These are phyloP conservation scores for Mycena indigotica DNA, from an alignment of 768 basidiomycete species.

Conservation along the genomic window DNA sequence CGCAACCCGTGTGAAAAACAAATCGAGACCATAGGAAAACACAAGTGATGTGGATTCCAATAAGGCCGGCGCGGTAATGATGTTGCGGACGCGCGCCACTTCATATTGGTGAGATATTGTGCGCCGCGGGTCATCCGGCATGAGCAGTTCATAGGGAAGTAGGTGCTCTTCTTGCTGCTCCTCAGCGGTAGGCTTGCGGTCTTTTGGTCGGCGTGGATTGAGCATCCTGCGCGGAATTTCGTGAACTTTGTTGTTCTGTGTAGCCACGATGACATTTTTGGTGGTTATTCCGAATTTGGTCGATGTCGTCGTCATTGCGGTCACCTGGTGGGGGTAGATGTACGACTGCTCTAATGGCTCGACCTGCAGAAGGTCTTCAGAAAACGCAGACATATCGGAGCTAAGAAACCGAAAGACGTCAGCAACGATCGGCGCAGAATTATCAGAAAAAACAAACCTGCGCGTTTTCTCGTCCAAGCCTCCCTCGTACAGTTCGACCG, in stretches of 20 bases:
- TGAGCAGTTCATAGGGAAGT: constrained; percentile 78
- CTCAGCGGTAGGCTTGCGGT: constrained; percentile 67
- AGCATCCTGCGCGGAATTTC: constrained; percentile 72
- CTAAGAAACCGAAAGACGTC: constrained; percentile 25
- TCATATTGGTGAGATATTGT: constrained; percentile 55
- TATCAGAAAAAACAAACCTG: constrained; percentile 52
- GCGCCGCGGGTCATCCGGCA: constrained; percentile 68
- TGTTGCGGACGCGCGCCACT: constrained; percentile 52
- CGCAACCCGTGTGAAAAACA: constrained; percentile 83
- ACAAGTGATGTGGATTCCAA: constrained; percentile 92
- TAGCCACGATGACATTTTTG: constrained; percentile 89
- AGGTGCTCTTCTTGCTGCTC: constrained; percentile 83
- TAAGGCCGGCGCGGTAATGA: constrained; percentile 79
- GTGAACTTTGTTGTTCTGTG: constrained; percentile 69
- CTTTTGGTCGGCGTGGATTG: constrained; percentile 81
- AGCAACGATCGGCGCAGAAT: neutral
- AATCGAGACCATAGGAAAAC: constrained; percentile 83
- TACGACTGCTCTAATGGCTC: constrained; percentile 70
- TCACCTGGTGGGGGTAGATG: constrained; percentile 68
- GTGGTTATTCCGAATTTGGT: constrained; percentile 88
- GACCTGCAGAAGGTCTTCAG: constrained; percentile 53
- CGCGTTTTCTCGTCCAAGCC: constrained; percentile 65
- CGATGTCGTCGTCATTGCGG: constrained; percentile 70
- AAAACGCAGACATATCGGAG: constrained; percentile 48
- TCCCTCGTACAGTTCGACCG: constrained; percentile 90